These are phyloP conservation scores for Areca catechu DNA, from an alignment of 176 grass and related monocot genomes.

Conservation along the genomic window DNA sequence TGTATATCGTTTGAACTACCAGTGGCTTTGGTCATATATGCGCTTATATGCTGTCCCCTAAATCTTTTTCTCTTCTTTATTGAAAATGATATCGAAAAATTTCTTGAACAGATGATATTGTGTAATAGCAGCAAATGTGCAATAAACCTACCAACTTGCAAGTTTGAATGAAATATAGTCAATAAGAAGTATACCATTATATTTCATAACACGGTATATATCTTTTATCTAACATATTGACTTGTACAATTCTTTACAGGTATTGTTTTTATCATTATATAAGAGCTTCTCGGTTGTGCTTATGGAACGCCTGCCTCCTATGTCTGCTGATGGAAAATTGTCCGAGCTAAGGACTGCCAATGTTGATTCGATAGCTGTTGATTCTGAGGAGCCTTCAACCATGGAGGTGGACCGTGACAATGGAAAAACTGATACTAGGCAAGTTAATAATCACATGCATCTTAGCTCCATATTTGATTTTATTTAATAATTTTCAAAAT, in stretches of 20 bases:
- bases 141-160: too few species aligned
- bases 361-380: slow-evolving; percentile 12
- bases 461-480: slow-evolving; percentile 1
- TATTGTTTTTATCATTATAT: slow-evolving; percentile 57
- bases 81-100: too few species aligned
- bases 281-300: slow-evolving; percentile 76
- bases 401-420: slow-evolving; percentile 89
- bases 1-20: too few species aligned
- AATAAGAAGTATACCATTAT: too few species aligned
- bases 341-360: slow-evolving; percentile 55
- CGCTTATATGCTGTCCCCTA: too few species aligned
- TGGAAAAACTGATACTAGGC: slow-evolving; percentile 53
- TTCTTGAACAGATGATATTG: too few species aligned
- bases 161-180: too few species aligned
- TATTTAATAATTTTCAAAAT: neutral
- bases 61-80: too few species aligned
- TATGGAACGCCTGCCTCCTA: slow-evolving; percentile 61
- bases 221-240: too few species aligned
- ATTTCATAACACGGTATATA: too few species aligned
- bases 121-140: too few species aligned
- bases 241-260: slow-evolving; percentile 27
- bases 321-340: slow-evolving; percentile 73
- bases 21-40: too few species aligned
- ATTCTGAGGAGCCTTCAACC: slow-evolving; percentile 41
- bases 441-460: slow-evolving; percentile 16